Evolutionary conservation across 1,139 yeast genomes (phyloP).

Genomic region (Blastobotrys elegans): DNA sequence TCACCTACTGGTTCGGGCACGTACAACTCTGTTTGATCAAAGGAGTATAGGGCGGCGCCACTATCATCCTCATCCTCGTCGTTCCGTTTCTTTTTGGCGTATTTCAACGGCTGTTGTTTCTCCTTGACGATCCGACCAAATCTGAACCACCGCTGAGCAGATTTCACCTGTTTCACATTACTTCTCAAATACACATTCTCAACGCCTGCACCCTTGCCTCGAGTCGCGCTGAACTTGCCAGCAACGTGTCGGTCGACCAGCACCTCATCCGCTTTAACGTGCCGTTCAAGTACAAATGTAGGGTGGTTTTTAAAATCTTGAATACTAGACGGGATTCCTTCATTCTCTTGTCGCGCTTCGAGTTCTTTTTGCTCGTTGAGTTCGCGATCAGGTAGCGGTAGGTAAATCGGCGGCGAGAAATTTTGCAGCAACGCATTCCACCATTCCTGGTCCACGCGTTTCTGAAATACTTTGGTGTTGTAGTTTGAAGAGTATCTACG

Average conservation of each 20-base stretch:
- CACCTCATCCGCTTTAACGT: constrained; percentile 65
- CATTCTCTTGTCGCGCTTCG: constrained; percentile 57
- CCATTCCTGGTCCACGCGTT: constrained; percentile 70
- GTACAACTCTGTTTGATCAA: constrained; percentile 68
- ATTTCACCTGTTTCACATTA: constrained; percentile 57
- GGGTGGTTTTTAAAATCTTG: constrained; percentile 89
- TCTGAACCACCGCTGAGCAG: constrained; percentile 85
- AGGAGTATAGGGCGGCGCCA: constrained; percentile 59
- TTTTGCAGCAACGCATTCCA: constrained; percentile 45
- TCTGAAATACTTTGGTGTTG: constrained; percentile 71
- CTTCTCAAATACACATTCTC: constrained; percentile 57
- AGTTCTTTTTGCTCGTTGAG: constrained; percentile 69
- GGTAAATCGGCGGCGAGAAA: constrained; percentile 16
- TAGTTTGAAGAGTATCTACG: constrained; percentile 67
- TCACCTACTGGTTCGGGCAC: constrained; percentile 53
- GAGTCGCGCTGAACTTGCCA: constrained; percentile 15
- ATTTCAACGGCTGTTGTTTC: constrained; percentile 59
- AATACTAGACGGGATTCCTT: constrained; percentile 82
- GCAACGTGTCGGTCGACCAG: constrained; percentile 33
- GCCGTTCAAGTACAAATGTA: constrained; percentile 72
- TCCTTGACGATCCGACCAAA: constrained; percentile 68
- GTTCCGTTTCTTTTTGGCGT: constrained; percentile 24
- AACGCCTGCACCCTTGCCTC: constrained; percentile 9
- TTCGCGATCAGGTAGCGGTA: constrained; percentile 46
- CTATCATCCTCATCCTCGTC: constrained; percentile 33